A percentile compares a stretch with the other conserved stretches of the same genome.
Conservation (phyloP, 1,284 basidiomycete genomes). For the Cutaneotrichosporon mucoides region DNA sequence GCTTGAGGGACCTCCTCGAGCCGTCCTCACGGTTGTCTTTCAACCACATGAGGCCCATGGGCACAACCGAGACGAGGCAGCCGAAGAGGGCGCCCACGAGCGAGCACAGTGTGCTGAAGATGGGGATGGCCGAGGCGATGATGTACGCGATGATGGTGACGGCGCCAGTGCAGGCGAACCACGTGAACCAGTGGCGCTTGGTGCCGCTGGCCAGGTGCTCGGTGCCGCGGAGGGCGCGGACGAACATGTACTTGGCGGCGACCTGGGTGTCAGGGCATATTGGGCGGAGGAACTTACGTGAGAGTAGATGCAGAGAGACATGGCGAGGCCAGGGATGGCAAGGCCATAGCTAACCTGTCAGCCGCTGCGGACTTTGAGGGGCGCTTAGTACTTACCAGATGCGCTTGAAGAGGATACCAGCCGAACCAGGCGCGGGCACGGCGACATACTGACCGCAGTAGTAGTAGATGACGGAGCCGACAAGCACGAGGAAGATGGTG, state of each 20-base stretch:
- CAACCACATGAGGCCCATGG: conserved; percentile 32
- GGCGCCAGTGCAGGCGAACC: conserved; percentile 26
- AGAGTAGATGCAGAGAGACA: conserved; percentile 10
- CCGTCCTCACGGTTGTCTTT: conserved; percentile 18
- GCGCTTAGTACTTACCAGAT: conserved; percentile 3
- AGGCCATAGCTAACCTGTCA: conserved; percentile 37
- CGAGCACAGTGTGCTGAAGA: conserved; percentile 27
- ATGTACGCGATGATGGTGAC: conserved; percentile 26
- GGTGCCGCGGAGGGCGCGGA: conserved; percentile 35
- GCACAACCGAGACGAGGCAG: conserved; percentile 12
- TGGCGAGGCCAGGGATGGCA: conserved; percentile 36
- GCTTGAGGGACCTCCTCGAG: conserved; percentile 11
- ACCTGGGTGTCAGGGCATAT: conserved; percentile 12
- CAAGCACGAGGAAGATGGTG: conserved; percentile 11
- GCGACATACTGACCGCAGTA: conserved; percentile 30
- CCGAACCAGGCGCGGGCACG: conserved; percentile 30
- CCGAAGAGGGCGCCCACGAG: conserved; percentile 31
- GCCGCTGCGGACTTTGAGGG: no score
- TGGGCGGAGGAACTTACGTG: background rate
- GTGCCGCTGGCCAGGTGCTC: conserved; percentile 36
- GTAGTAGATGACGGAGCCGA: conserved; percentile 22
- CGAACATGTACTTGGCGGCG: conserved; percentile 29
- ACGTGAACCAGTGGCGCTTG: conserved; percentile 33
- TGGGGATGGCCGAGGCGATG: conserved; percentile 20
- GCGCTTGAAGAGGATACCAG: conserved; percentile 36